phyloP scores from a whole-genome alignment of 2,329 filamentous ascomycete genomes.

The Hypoxylon sp. region DNA sequence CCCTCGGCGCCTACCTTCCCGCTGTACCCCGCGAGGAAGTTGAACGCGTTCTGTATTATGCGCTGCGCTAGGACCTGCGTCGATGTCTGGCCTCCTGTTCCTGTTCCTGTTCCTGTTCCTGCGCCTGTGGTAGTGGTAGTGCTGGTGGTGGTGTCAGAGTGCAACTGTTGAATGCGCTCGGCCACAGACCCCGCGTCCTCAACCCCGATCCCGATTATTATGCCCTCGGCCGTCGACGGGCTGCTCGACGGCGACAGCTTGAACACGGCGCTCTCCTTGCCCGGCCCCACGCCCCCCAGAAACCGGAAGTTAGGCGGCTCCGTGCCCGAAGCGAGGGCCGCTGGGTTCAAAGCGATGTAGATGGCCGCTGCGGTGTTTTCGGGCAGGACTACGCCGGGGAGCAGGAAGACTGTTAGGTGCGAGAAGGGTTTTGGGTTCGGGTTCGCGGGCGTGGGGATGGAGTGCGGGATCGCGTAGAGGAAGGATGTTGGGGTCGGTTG shows the following conservation, averaged over 20 bases:
- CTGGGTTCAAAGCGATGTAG: slow-evolving; percentile 76
- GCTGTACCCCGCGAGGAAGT: slow-evolving; percentile 92
- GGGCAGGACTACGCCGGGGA: slow-evolving; percentile 83
- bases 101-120: background rate
- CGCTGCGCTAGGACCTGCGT: slow-evolving; percentile 88
- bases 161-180: slow-evolving; percentile 57
- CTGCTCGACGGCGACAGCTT: slow-evolving; percentile 65
- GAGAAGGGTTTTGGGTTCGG: slow-evolving; percentile 70
- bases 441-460: slow-evolving; percentile 47
- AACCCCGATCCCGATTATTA: slow-evolving; percentile 86
- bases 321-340: slow-evolving; percentile 59
- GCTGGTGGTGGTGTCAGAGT: slow-evolving; percentile 23
- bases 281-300: slow-evolving; percentile 88
- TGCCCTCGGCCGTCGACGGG: slow-evolving; percentile 51
- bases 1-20: slow-evolving; percentile 72
- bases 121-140: slow-evolving; percentile 3
- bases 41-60: slow-evolving; percentile 97
- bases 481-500: slow-evolving; percentile 60
- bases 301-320: slow-evolving; percentile 78
- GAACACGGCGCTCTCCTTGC: slow-evolving; percentile 94
- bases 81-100: slow-evolving; percentile 58
- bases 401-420: slow-evolving; percentile 90
- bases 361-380: slow-evolving; percentile 86
- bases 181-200: slow-evolving; percentile 83
- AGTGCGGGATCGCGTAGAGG: slow-evolving; percentile 69